A percentile compares a stretch with the other conserved stretches of the same genome.
These are phyloP conservation scores for Puccinellia tenuiflora DNA, from an alignment of 176 grass and related monocot species.

Conservation along the genomic window DNA sequence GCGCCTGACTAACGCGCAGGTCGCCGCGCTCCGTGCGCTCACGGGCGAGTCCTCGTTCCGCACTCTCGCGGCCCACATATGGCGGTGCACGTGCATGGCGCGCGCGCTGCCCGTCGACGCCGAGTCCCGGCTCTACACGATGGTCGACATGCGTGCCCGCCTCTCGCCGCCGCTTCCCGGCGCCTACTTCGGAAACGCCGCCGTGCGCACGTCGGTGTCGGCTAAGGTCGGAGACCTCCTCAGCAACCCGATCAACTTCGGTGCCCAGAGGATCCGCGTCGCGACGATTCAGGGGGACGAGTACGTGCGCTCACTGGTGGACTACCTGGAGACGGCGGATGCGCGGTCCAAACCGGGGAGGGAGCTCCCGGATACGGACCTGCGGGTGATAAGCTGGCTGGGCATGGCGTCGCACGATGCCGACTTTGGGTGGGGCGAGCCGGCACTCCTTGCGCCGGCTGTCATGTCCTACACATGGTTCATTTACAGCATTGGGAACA, in stretches of 20 bases:
- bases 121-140: conserved; percentile 31
- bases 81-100: conserved; percentile 42
- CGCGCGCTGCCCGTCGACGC: conserved; percentile 8
- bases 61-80: conserved; percentile 28
- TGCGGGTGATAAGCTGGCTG: conserved; percentile 47
- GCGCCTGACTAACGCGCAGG: conserved; percentile 18
- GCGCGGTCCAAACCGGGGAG: neutral
- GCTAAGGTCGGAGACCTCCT: conserved; percentile 37
- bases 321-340: conserved; percentile 33
- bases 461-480: conserved; percentile 28
- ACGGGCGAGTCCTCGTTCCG: conserved; percentile 31
- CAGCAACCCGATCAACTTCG: neutral
- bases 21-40: neutral
- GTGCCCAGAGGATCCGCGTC: neutral
- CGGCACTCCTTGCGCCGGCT: conserved; percentile 31
- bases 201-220: conserved; percentile 3
- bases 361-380: conserved; percentile 5
- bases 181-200: conserved; percentile 40
- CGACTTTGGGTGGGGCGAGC: conserved; percentile 52
- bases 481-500: conserved; percentile 25
- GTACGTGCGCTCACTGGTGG: conserved; percentile 32
- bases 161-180: conserved; percentile 28
- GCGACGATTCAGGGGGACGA: conserved; percentile 21
- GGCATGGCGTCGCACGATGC: conserved; percentile 40
- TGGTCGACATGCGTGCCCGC: conserved; percentile 40